A percentile compares a stretch with the other conserved stretches of the same genome.
Conservation (phyloP, 2,329 filamentous ascomycete genomes). For the Xylaria sp. region DNA sequence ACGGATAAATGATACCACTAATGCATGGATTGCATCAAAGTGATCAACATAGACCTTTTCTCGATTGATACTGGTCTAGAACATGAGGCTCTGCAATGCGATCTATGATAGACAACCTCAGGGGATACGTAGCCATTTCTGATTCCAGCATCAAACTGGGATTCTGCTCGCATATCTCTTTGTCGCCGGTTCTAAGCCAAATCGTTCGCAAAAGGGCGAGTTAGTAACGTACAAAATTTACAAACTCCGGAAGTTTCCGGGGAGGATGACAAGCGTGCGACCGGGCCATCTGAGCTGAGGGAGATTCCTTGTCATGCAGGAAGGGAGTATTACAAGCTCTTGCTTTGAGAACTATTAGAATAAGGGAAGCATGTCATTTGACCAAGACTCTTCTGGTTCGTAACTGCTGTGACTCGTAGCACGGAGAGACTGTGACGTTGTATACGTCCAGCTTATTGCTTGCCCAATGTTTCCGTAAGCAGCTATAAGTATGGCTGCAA, state of each 20-base stretch:
- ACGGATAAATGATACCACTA: slow-evolving; percentile 9
- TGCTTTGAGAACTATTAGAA: neutral
- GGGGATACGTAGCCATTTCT: neutral
- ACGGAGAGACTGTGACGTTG: neutral
- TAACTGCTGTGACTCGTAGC: slow-evolving; percentile 8
- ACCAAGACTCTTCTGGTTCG: neutral
- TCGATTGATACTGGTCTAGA: slow-evolving; percentile 19
- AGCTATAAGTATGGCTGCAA: neutral
- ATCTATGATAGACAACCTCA: slow-evolving; percentile 8
- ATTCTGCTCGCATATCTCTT: neutral
- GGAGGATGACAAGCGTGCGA: slow-evolving; percentile 20
- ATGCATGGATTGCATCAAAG: slow-evolving; percentile 22
- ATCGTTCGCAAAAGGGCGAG: neutral
- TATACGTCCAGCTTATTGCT: neutral
- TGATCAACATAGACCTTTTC: slow-evolving; percentile 14
- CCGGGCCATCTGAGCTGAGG: neutral
- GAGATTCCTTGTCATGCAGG: slow-evolving; percentile 10
- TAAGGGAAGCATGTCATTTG: neutral
- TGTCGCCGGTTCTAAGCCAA: neutral
- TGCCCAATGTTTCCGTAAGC: slow-evolving; percentile 27
- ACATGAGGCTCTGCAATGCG: slow-evolving; percentile 31
- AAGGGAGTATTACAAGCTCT: neutral
- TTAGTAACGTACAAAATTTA: neutral
- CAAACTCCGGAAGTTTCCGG: neutral
- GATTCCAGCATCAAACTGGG: neutral